A percentile compares a stretch with the other conserved stretches of the same genome.
Evolutionary conservation across 2,329 filamentous ascomycete genomes (phyloP).

Genomic region (Xylariaceae sp.): DNA sequence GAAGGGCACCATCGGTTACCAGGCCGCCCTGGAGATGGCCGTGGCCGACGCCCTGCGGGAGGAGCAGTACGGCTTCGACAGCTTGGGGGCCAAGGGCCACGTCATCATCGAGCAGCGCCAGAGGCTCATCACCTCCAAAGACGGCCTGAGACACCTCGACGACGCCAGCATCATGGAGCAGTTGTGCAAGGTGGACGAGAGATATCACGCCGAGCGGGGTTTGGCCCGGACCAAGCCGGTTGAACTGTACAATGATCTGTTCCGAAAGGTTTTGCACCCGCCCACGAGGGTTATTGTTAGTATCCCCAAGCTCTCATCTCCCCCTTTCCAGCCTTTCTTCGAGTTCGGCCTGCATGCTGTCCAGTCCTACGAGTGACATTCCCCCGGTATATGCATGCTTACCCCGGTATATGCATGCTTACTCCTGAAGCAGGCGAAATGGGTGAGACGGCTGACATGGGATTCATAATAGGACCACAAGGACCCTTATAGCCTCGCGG

Average conservation of each 20-base stretch:
- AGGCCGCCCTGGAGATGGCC: conserved; percentile 58
- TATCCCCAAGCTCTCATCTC: no score
- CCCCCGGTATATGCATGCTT: no score
- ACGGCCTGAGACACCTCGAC: conserved; percentile 44
- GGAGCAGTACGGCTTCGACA: conserved; percentile 53
- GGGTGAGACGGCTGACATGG: no score
- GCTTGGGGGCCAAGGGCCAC: conserved; percentile 44
- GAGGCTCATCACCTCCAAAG: conserved; percentile 44
- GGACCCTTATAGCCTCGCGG: conserved; percentile 55
- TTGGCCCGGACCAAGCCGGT: conserved; percentile 41
- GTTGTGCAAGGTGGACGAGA: conserved; percentile 46
- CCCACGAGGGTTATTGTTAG: conserved; percentile 45
- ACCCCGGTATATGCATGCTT: no score
- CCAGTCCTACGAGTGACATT: no score
- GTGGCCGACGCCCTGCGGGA: conserved; percentile 58
- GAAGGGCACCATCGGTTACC: conserved; percentile 62
- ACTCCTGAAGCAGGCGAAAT: no score
- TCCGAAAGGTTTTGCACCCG: conserved; percentile 51
- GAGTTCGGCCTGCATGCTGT: no score
- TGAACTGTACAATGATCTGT: conserved; percentile 56
- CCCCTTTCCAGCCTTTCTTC: no score
- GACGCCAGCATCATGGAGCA: conserved; percentile 52
- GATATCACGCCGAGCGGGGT: conserved; percentile 47
- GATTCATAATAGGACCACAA: no score
- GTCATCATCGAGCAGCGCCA: conserved; percentile 52